A percentile compares a stretch with the other conserved stretches of the same genome.
These are phyloP conservation scores for Paecilomyces niveus DNA, from an alignment of 2,329 filamentous ascomycete genomes.

Conservation along the genomic window DNA sequence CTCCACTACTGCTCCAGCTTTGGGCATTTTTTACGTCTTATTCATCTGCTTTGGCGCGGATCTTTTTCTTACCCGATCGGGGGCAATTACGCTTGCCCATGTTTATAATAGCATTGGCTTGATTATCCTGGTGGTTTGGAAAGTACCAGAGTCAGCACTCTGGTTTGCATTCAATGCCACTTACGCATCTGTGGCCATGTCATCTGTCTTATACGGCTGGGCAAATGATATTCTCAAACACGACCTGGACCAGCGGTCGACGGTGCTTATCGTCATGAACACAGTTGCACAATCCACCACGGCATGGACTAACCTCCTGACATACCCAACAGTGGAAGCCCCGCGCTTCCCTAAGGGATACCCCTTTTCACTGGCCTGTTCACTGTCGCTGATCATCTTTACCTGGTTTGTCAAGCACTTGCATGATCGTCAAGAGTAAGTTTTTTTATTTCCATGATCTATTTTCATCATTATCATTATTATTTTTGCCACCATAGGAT, in stretches of 20 bases:
- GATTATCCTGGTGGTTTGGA: slow-evolving; percentile 50
- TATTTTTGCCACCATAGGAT: not conserved
- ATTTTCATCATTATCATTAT: not conserved
- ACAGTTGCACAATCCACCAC: slow-evolving; percentile 49
- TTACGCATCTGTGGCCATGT: slow-evolving; percentile 46
- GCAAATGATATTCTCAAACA: slow-evolving; percentile 39
- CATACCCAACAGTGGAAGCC: slow-evolving; percentile 42
- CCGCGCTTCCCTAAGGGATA: slow-evolving; percentile 39
- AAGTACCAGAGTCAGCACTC: slow-evolving; percentile 47
- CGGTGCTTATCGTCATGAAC: slow-evolving; percentile 47
- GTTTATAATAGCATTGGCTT: slow-evolving; percentile 48
- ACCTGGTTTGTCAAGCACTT: not conserved
- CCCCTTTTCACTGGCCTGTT: slow-evolving; percentile 29
- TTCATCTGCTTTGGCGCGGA: slow-evolving; percentile 51
- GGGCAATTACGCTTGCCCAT: slow-evolving; percentile 48
- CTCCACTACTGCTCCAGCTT: slow-evolving; percentile 43
- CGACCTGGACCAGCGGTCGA: slow-evolving; percentile 41
- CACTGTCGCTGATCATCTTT: not conserved
- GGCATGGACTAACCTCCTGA: slow-evolving; percentile 49
- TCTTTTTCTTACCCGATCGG: slow-evolving; percentile 45
- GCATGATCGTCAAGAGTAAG: not conserved
- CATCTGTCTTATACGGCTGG: slow-evolving; percentile 51
- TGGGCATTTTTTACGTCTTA: slow-evolving; percentile 52
- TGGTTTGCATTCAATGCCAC: slow-evolving; percentile 50
- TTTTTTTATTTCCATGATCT: not conserved